phyloP scores from a whole-genome alignment of 176 grass and related monocot species.

The Cymbopogon citratus region DNA sequence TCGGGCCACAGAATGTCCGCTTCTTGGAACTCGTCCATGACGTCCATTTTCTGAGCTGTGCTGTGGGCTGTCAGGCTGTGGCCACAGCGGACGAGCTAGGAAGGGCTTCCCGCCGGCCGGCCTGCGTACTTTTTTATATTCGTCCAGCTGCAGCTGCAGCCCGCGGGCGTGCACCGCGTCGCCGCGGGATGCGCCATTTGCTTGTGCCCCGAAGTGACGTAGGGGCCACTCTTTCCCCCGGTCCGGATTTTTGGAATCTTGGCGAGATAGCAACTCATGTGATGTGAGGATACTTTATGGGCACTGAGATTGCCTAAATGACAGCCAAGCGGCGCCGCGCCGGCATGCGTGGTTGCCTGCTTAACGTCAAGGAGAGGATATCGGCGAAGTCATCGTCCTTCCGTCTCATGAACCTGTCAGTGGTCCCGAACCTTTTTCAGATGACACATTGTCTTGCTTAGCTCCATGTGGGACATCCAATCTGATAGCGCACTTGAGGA shows the following conservation, averaged over 20 bases:
- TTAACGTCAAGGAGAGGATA: not conserved
- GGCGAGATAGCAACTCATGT: conserved; percentile 10
- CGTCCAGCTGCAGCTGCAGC: not conserved
- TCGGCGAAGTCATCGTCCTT: not conserved
- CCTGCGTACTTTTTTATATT: conserved; percentile 2
- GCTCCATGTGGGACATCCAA: not conserved
- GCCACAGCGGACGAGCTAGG: not conserved
- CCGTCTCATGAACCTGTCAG: not conserved
- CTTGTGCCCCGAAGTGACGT: conserved; percentile 29
- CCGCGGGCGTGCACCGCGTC: conserved; percentile 14
- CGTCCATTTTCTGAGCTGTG: not conserved
- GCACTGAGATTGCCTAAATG: not conserved
- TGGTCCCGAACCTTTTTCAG: not conserved
- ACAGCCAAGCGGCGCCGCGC: not conserved
- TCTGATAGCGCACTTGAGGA: not conserved
- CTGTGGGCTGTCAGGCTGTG: not conserved
- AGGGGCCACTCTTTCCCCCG: conserved; percentile 19
- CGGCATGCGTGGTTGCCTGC: not conserved
- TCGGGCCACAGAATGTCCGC: conserved; percentile 49
- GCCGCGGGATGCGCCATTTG: conserved; percentile 18
- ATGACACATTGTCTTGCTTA: not conserved
- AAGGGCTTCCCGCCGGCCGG: not conserved
- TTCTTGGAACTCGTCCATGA: conserved; percentile 47
- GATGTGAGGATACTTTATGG: not conserved
- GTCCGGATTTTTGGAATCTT: conserved; percentile 39